Conservation (phyloP, 176 grass and related monocot genomes). For the sorghum (Sorghum bicolor) region DNA sequence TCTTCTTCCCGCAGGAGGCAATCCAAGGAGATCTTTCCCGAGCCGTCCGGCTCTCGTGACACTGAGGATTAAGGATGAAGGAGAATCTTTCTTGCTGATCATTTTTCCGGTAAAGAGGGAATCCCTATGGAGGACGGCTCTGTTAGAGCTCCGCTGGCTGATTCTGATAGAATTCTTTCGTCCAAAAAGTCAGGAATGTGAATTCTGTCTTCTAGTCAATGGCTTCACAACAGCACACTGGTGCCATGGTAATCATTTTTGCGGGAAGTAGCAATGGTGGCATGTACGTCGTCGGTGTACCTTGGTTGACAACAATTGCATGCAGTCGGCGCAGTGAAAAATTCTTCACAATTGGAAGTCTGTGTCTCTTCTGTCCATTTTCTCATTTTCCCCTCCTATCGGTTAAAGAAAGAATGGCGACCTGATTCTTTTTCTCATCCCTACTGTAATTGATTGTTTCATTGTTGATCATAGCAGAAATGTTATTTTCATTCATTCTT, state of each 20-base stretch:
- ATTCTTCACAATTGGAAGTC: neutral
- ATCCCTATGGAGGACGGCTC: neutral
- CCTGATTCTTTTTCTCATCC: conserved; percentile 49
- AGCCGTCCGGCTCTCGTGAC: conserved; percentile 71
- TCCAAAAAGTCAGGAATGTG: neutral
- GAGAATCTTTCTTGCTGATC: conserved; percentile 7
- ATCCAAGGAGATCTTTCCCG: conserved; percentile 82
- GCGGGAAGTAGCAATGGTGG: conserved; percentile 4
- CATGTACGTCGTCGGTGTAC: conserved; percentile 21
- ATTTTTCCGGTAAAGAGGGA: conserved; percentile 16
- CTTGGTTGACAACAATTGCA: conserved; percentile 19
- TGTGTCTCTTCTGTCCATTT: conserved; percentile 15
- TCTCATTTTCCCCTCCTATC: neutral
- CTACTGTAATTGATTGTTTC: conserved; percentile 67
- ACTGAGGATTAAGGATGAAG: conserved; percentile 56
- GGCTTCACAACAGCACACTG: conserved; percentile 20
- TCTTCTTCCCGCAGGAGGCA: conserved; percentile 75
- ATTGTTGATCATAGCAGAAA: conserved; percentile 56
- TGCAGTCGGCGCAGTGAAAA: conserved; percentile 11
- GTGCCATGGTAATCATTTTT: conserved; percentile 38
- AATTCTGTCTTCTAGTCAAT: conserved; percentile 18
- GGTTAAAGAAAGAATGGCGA: conserved; percentile 52
- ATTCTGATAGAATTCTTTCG: conserved; percentile 22
- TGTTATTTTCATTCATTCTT: conserved; percentile 27
- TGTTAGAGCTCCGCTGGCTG: conserved; percentile 20